Percentiles rank a stretch among this genome's conserved stretches.
phyloP scores from a whole-genome alignment of 495 filamentous ascomycete genomes.

The Aspergillus coremiiformis region DNA sequence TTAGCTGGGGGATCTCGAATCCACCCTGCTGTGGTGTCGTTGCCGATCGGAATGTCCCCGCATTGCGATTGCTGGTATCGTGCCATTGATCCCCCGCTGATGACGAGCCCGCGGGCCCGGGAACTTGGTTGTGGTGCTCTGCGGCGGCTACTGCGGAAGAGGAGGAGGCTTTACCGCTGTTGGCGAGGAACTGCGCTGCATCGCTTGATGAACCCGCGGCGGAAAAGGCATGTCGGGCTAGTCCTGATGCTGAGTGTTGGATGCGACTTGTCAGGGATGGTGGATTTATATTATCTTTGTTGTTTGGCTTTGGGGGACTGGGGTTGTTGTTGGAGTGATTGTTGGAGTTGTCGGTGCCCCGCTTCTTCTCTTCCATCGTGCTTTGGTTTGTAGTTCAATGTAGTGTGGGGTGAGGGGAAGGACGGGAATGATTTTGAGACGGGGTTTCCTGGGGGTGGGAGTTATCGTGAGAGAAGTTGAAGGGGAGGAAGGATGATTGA shows the following conservation, averaged over 20 bases:
- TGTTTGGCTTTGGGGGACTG: constrained; percentile 1
- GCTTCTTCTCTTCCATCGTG: constrained; percentile 19
- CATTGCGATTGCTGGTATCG: background rate
- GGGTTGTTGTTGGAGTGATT: background rate
- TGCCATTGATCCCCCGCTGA: background rate
- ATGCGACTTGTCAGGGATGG: constrained; percentile 30
- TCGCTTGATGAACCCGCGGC: constrained; percentile 13
- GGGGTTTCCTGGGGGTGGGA: background rate
- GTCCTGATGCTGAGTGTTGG: constrained; percentile 31
- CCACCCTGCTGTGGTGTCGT: constrained; percentile 11
- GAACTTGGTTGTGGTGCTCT: constrained; percentile 8
- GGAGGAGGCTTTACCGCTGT: constrained; percentile 21
- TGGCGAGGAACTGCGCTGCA: constrained; percentile 23
- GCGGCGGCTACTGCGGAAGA: constrained; percentile 16
- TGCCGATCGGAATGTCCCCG: constrained; percentile 20
- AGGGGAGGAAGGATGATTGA: constrained; percentile 1
- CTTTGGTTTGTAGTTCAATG: background rate
- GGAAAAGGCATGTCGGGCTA: constrained; percentile 30
- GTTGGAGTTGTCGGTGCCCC: constrained; percentile 13
- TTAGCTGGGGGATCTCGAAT: constrained; percentile 21
- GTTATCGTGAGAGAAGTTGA: no score
- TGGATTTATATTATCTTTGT: constrained; percentile 2
- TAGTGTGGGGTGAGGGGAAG: background rate
- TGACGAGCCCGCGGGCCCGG: constrained; percentile 6
- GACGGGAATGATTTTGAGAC: background rate